These are phyloP conservation scores for Aspergillus nomiae DNA, from an alignment of 2,329 filamentous ascomycete species.

Conservation along the genomic window DNA sequence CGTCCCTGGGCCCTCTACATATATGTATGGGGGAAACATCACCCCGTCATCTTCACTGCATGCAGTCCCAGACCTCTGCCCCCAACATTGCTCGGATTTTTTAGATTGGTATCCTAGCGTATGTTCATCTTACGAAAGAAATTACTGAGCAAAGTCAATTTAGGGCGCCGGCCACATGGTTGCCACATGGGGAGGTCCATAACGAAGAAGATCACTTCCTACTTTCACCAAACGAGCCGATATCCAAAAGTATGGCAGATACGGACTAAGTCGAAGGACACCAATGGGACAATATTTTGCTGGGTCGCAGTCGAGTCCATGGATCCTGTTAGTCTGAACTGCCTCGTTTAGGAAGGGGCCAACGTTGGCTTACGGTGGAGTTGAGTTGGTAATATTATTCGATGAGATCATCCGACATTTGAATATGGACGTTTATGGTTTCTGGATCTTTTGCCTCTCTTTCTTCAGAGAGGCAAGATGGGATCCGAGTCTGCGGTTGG, in stretches of 20 bases:
- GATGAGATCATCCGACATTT: background rate
- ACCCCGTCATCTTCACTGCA: background rate
- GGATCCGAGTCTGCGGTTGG: background rate
- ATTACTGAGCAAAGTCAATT: background rate
- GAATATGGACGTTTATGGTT: background rate
- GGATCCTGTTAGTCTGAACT: background rate
- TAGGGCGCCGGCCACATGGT: background rate
- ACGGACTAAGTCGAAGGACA: background rate
- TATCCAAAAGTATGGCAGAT: background rate
- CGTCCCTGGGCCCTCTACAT: background rate
- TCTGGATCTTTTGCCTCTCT: background rate
- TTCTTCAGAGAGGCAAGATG: background rate
- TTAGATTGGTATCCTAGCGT: background rate
- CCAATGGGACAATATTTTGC: background rate
- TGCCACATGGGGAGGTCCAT: background rate
- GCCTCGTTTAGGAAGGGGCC: background rate
- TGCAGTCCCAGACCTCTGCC: background rate
- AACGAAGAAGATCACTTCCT: background rate
- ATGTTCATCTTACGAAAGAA: background rate
- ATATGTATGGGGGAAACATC: background rate
- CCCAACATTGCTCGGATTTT: background rate
- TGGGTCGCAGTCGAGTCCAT: background rate
- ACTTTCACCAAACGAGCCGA: background rate
- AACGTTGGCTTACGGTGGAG: background rate
- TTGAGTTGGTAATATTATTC: background rate